These are phyloP conservation scores for Monosporascus cannonballus DNA, from an alignment of 2,329 filamentous ascomycete genomes.

Conservation along the genomic window DNA sequence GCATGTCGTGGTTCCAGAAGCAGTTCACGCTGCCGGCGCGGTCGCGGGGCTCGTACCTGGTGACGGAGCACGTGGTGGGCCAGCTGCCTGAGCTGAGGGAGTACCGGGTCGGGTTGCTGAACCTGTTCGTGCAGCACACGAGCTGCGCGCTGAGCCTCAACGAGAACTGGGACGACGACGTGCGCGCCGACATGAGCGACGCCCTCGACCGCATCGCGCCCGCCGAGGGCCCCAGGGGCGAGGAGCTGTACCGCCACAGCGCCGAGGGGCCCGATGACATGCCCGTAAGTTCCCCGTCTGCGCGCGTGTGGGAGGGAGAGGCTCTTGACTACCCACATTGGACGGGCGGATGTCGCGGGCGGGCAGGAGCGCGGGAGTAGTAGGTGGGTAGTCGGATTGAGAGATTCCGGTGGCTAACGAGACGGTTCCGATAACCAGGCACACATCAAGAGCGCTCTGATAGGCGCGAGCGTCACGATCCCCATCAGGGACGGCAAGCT, in stretches of 20 bases:
- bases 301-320: too few species aligned
- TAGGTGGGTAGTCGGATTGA: too few species aligned
- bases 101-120: conserved; percentile 81
- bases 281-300: conserved; percentile 53
- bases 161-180: conserved; percentile 82
- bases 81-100: conserved; percentile 71
- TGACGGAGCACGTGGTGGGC: conserved; percentile 69
- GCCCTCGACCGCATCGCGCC: conserved; percentile 87
- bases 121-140: conserved; percentile 94
- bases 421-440: conserved; percentile 42
- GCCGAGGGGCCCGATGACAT: conserved; percentile 91
- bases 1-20: conserved; percentile 80
- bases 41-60: conserved; percentile 79
- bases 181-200: conserved; percentile 90
- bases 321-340: too few species aligned
- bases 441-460: conserved; percentile 85
- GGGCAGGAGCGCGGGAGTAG: too few species aligned
- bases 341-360: too few species aligned
- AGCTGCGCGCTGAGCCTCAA: conserved; percentile 86
- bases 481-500: conserved; percentile 84
- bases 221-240: conserved; percentile 63
- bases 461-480: conserved; percentile 84
- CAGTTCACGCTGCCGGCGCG: conserved; percentile 71
- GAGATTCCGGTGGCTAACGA: too few species aligned
- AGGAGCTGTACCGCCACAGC: conserved; percentile 74